Conservation (phyloP, 139 green algal species). For the Chlamydomonas sp. region DNA sequence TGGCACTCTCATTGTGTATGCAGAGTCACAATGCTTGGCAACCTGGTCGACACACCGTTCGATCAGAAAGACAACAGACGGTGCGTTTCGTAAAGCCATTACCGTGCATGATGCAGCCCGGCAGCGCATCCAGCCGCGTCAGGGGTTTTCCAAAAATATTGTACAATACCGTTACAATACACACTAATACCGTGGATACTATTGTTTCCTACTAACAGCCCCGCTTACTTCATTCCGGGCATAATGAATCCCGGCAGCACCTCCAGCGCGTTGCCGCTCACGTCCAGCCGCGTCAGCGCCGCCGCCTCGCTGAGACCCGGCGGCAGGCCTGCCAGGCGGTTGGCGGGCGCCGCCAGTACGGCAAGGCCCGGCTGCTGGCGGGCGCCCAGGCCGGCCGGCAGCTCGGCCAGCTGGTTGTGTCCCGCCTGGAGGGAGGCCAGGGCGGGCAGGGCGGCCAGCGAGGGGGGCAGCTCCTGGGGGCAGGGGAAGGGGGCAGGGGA, state of each 20-base stretch:
- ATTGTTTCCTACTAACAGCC: too few species aligned
- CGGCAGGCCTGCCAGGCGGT: slow-evolving; percentile 46
- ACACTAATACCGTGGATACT: too few species aligned
- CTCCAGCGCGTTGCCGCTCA: slow-evolving; percentile 53
- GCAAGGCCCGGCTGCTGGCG: slow-evolving; percentile 51
- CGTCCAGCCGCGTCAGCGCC: slow-evolving; percentile 34
- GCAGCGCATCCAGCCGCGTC: too few species aligned
- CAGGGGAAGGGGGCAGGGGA: neutral
- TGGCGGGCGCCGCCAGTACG: slow-evolving; percentile 34
- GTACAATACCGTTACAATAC: too few species aligned
- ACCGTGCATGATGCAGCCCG: too few species aligned
- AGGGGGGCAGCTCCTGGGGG: slow-evolving; percentile 32
- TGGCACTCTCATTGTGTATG: too few species aligned
- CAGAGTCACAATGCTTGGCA: too few species aligned
- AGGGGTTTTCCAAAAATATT: too few species aligned
- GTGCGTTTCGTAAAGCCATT: too few species aligned
- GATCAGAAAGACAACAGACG: too few species aligned
- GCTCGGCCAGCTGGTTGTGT: slow-evolving; percentile 8
- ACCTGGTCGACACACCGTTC: too few species aligned
- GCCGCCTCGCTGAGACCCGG: neutral
- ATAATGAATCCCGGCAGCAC: slow-evolving; percentile 35
- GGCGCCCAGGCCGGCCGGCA: slow-evolving; percentile 46
- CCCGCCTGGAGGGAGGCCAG: slow-evolving; percentile 19
- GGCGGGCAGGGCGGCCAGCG: slow-evolving; percentile 23
- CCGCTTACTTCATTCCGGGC: slow-evolving; percentile 7